Base-by-base conservation (phyloP, 148 eudicot species). In the Agrostemma githago region DNA sequence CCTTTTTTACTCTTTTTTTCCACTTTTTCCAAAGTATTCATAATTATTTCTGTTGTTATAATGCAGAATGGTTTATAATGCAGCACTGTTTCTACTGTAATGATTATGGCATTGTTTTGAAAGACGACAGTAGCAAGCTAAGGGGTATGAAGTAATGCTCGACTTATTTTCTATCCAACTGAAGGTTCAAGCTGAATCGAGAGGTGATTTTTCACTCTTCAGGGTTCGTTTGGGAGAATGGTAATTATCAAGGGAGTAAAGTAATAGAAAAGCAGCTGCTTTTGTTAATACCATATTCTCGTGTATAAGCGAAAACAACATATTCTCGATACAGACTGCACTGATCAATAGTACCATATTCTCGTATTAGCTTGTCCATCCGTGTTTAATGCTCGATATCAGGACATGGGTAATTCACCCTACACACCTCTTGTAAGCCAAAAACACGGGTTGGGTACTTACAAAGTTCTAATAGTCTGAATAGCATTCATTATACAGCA, bases 1-100 rank as follows among this genome's bases (percentile, higher is more conserved):
- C 9, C 39, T 64, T 65, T 77, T 65, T 65, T 5, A 26, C 62
- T 53, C 40, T n/a, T 76, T 75, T 79, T 75, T 53, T 75, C 79
- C n/a, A n/a, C n/a, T n/a, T n/a, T n/a, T n/a, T n/a, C n/a, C n/a
- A 65, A 54, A 40, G 8, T 53, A 40, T 75, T 79, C 62, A 75
- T 75, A 51, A 79, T 75, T 37, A 70, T 64, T 63, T n/a, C n/a
- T n/a, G n/a, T n/a, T n/a, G n/a, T n/a, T n/a, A n/a, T n/a, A n/a
- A n/a, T n/a, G n/a, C n/a, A n/a, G n/a, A 26, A 70, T 61, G 62
- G 48, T 74, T 65, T 51, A 43, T 79, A 59, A 46, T 78, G 77
- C 62, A 41, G 42, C n/a, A 68, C 43, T 59, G 77, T 68, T n/a
- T 43, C 21, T 63, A 26, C 44, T 57, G 61, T 65, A 56, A 75